phyloP scores from a whole-genome alignment of 2,329 filamentous ascomycete species.

The Dryadomyces sulphureus region DNA sequence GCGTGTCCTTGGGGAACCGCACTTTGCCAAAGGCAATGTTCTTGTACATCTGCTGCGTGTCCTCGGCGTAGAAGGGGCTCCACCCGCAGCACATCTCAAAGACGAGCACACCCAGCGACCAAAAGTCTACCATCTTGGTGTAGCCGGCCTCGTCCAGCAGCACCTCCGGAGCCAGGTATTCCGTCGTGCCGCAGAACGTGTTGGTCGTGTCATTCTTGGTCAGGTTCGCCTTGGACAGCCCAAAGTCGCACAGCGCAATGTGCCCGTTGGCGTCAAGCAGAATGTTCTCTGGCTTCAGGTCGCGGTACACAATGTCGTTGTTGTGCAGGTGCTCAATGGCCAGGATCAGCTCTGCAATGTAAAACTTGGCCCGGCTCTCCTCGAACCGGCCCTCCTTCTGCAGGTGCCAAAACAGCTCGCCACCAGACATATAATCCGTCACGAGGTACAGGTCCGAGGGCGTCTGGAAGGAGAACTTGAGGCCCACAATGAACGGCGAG shows the following conservation, averaged over 20 bases:
- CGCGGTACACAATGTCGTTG: conserved; percentile 94
- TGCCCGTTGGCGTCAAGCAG: conserved; percentile 93
- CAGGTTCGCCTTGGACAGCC: conserved; percentile 90
- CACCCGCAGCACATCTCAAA: conserved; percentile 99
- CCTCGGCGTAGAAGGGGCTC: conserved; percentile 97
- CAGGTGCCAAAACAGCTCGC: conserved; percentile 95
- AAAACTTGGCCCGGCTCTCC: conserved; percentile 91
- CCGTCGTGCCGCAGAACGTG: conserved; percentile 96
- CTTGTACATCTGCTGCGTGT: conserved; percentile 99
- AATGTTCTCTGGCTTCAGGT: conserved; percentile 96
- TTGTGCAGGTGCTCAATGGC: conserved; percentile 91
- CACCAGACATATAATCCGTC: conserved; percentile 98
- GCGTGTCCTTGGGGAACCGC: conserved; percentile 82
- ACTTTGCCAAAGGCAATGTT: conserved; percentile 99
- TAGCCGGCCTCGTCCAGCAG: conserved; percentile 92
- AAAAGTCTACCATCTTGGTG: conserved; percentile 99
- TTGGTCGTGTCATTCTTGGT: conserved; percentile 97
- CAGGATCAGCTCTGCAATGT: conserved; percentile 93
- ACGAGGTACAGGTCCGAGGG: conserved; percentile 95
- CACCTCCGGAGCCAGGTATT: conserved; percentile 92
- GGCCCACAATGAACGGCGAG: conserved; percentile 91
- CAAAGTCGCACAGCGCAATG: conserved; percentile 95
- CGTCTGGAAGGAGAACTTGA: conserved; percentile 98
- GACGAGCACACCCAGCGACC: conserved; percentile 92
- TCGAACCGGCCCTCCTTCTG: conserved; percentile 95